Conservation (phyloP, 306 rosid genomes). For the Nissolia schottii region DNA sequence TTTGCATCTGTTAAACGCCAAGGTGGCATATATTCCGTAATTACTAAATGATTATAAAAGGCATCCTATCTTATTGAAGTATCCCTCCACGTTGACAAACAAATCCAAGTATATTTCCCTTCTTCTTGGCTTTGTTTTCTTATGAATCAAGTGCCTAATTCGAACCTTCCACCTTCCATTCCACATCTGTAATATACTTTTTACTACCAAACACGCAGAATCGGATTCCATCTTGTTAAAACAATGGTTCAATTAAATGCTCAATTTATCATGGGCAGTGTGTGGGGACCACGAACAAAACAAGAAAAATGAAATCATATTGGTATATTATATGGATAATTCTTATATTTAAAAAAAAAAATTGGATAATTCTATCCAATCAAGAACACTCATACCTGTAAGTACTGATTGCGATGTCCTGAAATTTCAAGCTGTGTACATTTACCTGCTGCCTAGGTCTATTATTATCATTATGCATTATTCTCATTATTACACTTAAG, state of each 20-base stretch:
- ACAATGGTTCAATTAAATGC: neutral
- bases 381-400: neutral
- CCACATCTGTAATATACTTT: neutral
- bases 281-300: neutral
- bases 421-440: neutral
- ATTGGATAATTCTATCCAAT: neutral
- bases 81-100: slow-evolving; percentile 5
- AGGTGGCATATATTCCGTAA: slow-evolving; percentile 23
- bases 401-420: neutral
- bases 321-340: neutral
- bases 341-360: too few relatives aligned
- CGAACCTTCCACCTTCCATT: slow-evolving; percentile 17
- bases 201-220: neutral
- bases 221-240: slow-evolving; percentile 10
- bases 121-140: neutral
- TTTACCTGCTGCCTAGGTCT: neutral
- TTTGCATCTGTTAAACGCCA: neutral
- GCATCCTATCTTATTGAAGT: slow-evolving; percentile 8
- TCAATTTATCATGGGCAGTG: neutral
- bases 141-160: neutral
- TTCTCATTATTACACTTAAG: too few relatives aligned
- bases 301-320: neutral
- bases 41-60: neutral
- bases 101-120: slow-evolving; percentile 1
- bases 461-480: too few relatives aligned